Conservation (phyloP, 108 stramenopile species). For the Cyclotella choctawhatcheeana region DNA sequence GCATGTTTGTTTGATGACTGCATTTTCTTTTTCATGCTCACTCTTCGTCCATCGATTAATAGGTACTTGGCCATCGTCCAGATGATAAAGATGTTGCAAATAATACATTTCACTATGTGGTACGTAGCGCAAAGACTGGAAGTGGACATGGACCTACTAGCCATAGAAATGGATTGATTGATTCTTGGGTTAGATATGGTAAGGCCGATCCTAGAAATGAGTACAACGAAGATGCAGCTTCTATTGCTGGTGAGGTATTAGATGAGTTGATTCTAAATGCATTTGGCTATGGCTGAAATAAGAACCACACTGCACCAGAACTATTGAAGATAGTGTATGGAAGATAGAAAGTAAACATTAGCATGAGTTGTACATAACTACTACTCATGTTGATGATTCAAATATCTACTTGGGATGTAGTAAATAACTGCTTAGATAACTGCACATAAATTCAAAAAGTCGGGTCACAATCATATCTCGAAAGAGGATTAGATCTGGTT, state of each 20-base stretch:
- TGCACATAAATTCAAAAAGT: conserved; percentile 3
- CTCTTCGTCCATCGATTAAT: no score
- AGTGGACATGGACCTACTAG: conserved; percentile 68
- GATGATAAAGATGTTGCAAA: conserved; percentile 53
- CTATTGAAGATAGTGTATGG: neutral
- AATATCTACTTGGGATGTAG: no score
- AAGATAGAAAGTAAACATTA: neutral
- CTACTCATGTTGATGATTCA: no score
- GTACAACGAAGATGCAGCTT: conserved; percentile 42
- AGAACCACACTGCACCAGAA: no score
- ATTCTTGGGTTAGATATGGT: conserved; percentile 73
- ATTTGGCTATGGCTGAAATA: conserved; percentile 43
- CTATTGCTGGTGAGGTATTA: conserved; percentile 45
- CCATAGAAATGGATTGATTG: conserved; percentile 65
- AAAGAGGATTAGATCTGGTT: conserved; percentile 53
- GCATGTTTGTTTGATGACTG: no score
- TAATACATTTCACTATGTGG: conserved; percentile 60
- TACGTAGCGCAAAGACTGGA: conserved; percentile 77
- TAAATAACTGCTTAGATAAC: no score
- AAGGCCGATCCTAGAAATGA: conserved; percentile 25
- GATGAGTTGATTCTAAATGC: conserved; percentile 52
- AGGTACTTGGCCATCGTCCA: conserved; percentile 38
- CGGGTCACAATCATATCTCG: neutral
- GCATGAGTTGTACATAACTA: no score
- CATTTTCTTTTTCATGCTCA: no score